phyloP scores from a whole-genome alignment of 2,329 filamentous ascomycete genomes.

The Colletotrichum lini region DNA sequence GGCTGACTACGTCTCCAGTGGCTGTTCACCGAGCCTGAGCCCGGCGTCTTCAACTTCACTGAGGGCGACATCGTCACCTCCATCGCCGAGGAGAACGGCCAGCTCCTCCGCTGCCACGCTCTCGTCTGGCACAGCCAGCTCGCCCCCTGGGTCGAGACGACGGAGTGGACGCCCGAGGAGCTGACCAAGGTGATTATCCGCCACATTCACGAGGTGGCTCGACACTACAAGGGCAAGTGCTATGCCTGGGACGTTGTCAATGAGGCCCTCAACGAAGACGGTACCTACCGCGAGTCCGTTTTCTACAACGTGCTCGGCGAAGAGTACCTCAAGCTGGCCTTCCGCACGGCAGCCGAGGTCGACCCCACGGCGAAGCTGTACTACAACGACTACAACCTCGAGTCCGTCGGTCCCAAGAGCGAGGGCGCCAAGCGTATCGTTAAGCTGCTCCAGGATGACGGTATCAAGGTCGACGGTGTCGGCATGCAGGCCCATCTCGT shows the following conservation, averaged over 20 bases:
- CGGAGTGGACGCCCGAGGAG: constrained; percentile 69
- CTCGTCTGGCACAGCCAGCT: constrained; percentile 66
- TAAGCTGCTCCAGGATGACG: constrained; percentile 59
- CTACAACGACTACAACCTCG: constrained; percentile 74
- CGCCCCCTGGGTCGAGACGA: constrained; percentile 46
- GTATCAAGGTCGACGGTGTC: constrained; percentile 73
- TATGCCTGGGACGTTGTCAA: constrained; percentile 78
- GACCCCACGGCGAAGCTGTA: constrained; percentile 70
- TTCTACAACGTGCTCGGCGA: constrained; percentile 70
- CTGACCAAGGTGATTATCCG: constrained; percentile 66
- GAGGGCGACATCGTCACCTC: constrained; percentile 66
- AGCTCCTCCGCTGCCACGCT: constrained; percentile 72
- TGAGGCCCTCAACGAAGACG: constrained; percentile 72
- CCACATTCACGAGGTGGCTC: constrained; percentile 72
- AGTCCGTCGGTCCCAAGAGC: constrained; percentile 64
- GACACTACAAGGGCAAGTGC: constrained; percentile 72
- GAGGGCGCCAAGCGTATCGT: constrained; percentile 61
- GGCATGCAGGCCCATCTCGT: constrained; percentile 75
- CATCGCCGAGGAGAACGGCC: constrained; percentile 58
- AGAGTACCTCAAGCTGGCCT: constrained; percentile 71
- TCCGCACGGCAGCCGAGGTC: constrained; percentile 67
- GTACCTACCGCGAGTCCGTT: constrained; percentile 65
- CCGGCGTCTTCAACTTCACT: constrained; percentile 72
- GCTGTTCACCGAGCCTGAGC: constrained; percentile 72
- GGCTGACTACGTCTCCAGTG: constrained; percentile 53